phyloP scores from a whole-genome alignment of 768 basidiomycete species.

The Leccinum sublutescens region DNA sequence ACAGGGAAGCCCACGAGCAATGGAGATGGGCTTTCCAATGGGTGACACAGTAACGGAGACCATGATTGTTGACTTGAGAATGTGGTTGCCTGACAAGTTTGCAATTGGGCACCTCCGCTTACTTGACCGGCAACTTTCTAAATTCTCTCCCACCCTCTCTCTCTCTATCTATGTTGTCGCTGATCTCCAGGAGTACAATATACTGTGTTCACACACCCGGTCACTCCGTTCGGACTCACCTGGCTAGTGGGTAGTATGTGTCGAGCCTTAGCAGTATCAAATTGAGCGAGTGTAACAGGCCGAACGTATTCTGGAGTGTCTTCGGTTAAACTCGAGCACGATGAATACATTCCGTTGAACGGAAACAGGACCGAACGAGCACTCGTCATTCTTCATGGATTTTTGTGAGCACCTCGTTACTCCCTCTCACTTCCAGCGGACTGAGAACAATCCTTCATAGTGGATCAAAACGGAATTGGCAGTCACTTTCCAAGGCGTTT shows the following conservation, averaged over 20 bases:
- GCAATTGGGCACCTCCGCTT: neutral
- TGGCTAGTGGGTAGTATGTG: conserved; percentile 4
- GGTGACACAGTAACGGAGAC: conserved; percentile 54
- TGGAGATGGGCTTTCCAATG: conserved; percentile 42
- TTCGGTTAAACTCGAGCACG: conserved; percentile 33
- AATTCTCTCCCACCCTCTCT: neutral
- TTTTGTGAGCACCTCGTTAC: conserved; percentile 46
- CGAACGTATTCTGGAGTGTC: conserved; percentile 15
- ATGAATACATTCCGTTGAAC: conserved; percentile 28
- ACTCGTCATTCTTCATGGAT: conserved; percentile 59
- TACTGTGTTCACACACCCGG: neutral
- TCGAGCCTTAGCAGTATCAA: neutral
- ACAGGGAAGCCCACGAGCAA: conserved; percentile 52
- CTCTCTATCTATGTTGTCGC: conserved; percentile 12
- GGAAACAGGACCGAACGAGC: conserved; percentile 39
- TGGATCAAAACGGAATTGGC: conserved; percentile 90
- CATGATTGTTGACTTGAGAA: conserved; percentile 32
- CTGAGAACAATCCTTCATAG: conserved; percentile 36
- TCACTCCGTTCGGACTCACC: neutral
- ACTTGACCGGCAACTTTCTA: neutral
- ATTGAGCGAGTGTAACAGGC: conserved; percentile 20
- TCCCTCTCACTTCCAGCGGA: neutral
- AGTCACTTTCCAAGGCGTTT: conserved; percentile 75
- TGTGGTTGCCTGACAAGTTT: neutral
- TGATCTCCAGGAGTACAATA: conserved; percentile 1